Evolutionary conservation across 768 basidiomycete genomes (phyloP), one percentile per base, ranked within the genome.

Genomic region (Artomyces pyxidatus): DNA sequence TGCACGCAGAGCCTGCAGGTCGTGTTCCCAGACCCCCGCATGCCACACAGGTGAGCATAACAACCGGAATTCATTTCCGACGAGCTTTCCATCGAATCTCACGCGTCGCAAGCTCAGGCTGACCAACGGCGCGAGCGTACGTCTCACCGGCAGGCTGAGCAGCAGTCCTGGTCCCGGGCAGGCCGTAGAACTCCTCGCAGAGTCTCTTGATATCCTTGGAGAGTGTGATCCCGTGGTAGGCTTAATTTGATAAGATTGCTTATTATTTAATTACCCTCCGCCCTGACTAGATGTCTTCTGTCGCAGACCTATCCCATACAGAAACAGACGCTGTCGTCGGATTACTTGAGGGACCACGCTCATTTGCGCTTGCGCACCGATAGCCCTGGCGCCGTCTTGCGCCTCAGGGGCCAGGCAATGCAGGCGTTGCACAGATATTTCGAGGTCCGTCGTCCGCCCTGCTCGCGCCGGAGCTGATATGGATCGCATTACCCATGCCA

Each of bases 361-460:
- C 93, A 98, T 69, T 65, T 99, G n/a, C 83, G 96, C 9, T 75
- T 86, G 6, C 78, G 95, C 11, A 93, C 89, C 8, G 72, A 80
- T 26, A 69, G 72, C 0, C 80, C 80, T 23, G 83, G 81, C 1
- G 75, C 87, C 26, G 81, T 92, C 73, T 70, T 96, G 35, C 76
- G 91, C 29, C 67, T 93, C 1, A 74, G 94, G 19, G 75, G 84
- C 56, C 61, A 61, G 1, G 65, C 87, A 4, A 69, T 73, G 51
- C 71, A 75, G 26, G 70, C 73, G 12, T 73, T 94, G 37, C 71
- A 80, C 43, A 65, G 70, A 4, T 87, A 80, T 65, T 93, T 92
- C 59, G 76, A 86, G 67, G 91, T 88, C 61, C 49, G 77, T 58
- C 16, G 30, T 27, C 3, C 23, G 21, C 19, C 29, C 19, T 16